phyloP scores from a whole-genome alignment of 192 early-diverging fungal species.

The Coemansia sp. region DNA sequence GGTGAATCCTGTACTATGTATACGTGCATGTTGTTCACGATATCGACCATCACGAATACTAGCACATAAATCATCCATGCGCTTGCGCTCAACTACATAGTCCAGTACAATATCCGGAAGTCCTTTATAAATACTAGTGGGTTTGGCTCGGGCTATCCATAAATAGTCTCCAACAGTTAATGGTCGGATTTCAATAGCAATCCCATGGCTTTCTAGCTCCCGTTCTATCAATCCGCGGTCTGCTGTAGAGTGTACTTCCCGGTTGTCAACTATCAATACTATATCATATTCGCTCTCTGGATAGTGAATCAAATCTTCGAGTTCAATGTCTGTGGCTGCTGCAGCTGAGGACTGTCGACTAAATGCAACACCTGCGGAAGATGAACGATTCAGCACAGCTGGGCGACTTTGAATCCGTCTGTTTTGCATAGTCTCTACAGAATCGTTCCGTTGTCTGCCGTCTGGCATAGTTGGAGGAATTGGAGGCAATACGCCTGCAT shows the following conservation, averaged over 20 bases:
- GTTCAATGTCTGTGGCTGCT: constrained; percentile 14
- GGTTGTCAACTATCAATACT: constrained; percentile 72
- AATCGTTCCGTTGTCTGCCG: not conserved
- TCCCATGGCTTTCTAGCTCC: constrained; percentile 60
- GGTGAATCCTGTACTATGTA: constrained; percentile 65
- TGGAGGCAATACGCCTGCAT: not conserved
- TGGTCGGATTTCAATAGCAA: constrained; percentile 58
- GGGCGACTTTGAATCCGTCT: constrained; percentile 2
- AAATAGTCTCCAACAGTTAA: constrained; percentile 86
- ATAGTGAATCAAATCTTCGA: constrained; percentile 25
- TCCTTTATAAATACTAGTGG: constrained; percentile 17
- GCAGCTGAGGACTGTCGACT: constrained; percentile 33
- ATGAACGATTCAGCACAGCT: constrained; percentile 10
- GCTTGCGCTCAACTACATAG: constrained; percentile 87
- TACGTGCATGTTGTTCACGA: constrained; percentile 88
- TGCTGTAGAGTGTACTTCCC: constrained; percentile 69
- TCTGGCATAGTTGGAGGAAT: not conserved
- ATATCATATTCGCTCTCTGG: constrained; percentile 52
- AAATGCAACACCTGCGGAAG: constrained; percentile 16
- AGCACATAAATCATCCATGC: constrained; percentile 85
- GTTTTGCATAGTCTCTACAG: not conserved
- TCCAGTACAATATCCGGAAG: constrained; percentile 75
- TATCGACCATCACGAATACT: constrained; percentile 95
- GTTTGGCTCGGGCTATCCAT: constrained; percentile 73
- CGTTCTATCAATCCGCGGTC: constrained; percentile 74